Conservation (phyloP, 225 moss, liverwort and hornwort species). For the Antitrichia curtipendula region DNA sequence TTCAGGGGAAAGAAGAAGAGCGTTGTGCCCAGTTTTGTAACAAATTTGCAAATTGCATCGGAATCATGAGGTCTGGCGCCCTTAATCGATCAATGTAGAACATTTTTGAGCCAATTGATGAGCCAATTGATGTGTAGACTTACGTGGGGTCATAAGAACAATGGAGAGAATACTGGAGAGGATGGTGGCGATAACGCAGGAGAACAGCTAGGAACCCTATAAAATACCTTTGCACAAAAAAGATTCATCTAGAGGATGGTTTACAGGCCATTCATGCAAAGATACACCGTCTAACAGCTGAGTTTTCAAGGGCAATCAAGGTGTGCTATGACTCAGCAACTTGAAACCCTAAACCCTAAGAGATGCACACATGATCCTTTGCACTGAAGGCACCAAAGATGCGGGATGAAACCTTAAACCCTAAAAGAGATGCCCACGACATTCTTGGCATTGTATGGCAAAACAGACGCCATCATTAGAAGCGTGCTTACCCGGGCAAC, state of each 20-base stretch:
- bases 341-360: neutral
- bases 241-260: neutral
- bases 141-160: neutral
- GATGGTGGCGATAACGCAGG: neutral
- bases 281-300: neutral
- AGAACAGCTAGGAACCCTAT: neutral
- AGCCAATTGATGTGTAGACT: neutral
- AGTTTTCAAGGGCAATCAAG: neutral
- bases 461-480: neutral
- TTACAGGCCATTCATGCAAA: neutral
- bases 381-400: neutral
- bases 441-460: neutral
- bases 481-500: constrained; percentile 47
- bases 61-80: neutral
- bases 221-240: neutral
- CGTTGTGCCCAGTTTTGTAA: neutral
- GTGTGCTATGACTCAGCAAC: neutral
- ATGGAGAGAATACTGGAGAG: neutral
- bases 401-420: neutral
- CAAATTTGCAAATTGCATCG: neutral
- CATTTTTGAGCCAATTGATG: neutral
- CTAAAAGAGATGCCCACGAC: neutral
- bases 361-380: neutral
- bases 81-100: neutral
- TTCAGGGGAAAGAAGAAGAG: neutral